A percentile compares a stretch with the other conserved stretches of the same genome.
phyloP scores from a whole-genome alignment of 2,329 filamentous ascomycete species.

The Spiromastix sp. region DNA sequence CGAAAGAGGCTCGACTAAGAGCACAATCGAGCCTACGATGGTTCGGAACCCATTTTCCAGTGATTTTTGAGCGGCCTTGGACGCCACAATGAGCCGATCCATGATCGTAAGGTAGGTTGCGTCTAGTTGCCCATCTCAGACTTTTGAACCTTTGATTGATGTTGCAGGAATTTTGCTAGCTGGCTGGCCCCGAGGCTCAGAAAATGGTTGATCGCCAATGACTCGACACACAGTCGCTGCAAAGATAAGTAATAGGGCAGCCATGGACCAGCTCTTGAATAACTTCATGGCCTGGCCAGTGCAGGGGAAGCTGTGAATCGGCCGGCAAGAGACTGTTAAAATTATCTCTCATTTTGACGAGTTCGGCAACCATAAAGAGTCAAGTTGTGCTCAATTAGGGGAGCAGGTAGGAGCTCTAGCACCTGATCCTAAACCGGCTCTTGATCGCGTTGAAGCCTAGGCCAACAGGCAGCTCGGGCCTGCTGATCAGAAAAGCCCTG shows the following conservation, averaged over 20 bases:
- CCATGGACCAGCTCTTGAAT: slow-evolving; percentile 18
- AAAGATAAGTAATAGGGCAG: slow-evolving; percentile 22
- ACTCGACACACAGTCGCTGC: slow-evolving; percentile 18
- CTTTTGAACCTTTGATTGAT: slow-evolving; percentile 6
- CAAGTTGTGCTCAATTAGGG: slow-evolving; percentile 16
- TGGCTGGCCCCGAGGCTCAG: slow-evolving; percentile 8
- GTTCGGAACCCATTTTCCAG: too few species aligned
- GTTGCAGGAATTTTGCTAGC: slow-evolving; percentile 9
- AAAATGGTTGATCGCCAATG: slow-evolving; percentile 13
- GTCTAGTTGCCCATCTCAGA: slow-evolving; percentile 18
- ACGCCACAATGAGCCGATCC: slow-evolving; percentile 10
- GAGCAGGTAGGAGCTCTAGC: slow-evolving; percentile 15
- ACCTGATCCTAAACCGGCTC: slow-evolving; percentile 13
- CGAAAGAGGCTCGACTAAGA: slow-evolving; percentile 15
- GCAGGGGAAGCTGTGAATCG: slow-evolving; percentile 2
- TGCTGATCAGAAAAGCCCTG: slow-evolving; percentile 19
- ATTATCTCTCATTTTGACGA: slow-evolving; percentile 10
- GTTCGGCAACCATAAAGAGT: slow-evolving; percentile 11
- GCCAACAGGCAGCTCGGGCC: slow-evolving; percentile 18
- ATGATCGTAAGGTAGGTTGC: slow-evolving; percentile 19
- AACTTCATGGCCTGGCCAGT: slow-evolving; percentile 15
- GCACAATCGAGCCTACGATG: slow-evolving; percentile 16
- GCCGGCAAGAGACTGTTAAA: background rate
- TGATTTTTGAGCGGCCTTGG: slow-evolving; percentile 12
- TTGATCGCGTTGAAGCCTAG: slow-evolving; percentile 15